Percentiles rank a stretch among this genome's conserved stretches.
phyloP scores from a whole-genome alignment of 2,329 filamentous ascomycete genomes.

The Dothideomycetes sp. region DNA sequence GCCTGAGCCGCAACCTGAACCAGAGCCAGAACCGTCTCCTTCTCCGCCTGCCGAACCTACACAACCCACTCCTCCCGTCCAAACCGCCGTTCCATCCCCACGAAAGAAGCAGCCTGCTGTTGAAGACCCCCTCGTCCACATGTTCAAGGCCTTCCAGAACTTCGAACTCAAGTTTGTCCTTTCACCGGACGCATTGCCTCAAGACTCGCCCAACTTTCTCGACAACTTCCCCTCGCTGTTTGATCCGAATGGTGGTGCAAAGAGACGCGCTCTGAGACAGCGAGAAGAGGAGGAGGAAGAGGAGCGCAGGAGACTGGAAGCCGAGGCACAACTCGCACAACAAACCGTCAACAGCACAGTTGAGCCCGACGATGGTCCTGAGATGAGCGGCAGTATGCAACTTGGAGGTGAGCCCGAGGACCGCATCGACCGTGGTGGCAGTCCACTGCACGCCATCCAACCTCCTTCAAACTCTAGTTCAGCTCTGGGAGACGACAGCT shows the following conservation, averaged over 20 bases:
- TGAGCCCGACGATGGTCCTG: conserved; percentile 63
- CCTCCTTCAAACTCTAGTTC: conserved; percentile 55
- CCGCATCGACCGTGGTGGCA: conserved; percentile 45
- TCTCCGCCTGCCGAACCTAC: conserved; percentile 11
- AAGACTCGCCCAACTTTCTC: conserved; percentile 44
- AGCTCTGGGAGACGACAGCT: conserved; percentile 25
- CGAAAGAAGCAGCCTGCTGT: conserved; percentile 6
- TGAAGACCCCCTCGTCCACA: conserved; percentile 22
- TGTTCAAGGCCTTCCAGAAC: conserved; percentile 32
- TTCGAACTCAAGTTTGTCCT: conserved; percentile 47
- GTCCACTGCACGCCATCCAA: conserved; percentile 59
- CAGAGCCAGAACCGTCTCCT: conserved; percentile 7
- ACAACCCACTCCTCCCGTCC: conserved; percentile 1
- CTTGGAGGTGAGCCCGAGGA: conserved; percentile 91
- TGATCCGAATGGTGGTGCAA: conserved; percentile 71
- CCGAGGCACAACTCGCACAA: conserved; percentile 44
- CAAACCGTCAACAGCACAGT: conserved; percentile 21
- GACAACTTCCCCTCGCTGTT: conserved; percentile 66
- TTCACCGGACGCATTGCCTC: conserved; percentile 35
- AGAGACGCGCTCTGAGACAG: conserved; percentile 62
- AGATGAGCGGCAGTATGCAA: conserved; percentile 71
- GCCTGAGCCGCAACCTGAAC: conserved; percentile 15
- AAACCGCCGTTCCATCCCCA: not conserved
- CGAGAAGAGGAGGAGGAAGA: conserved; percentile 53
- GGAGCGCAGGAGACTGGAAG: conserved; percentile 44